phyloP scores from a whole-genome alignment of 140 eudicot species.

The Ambrosia hybrid region DNA sequence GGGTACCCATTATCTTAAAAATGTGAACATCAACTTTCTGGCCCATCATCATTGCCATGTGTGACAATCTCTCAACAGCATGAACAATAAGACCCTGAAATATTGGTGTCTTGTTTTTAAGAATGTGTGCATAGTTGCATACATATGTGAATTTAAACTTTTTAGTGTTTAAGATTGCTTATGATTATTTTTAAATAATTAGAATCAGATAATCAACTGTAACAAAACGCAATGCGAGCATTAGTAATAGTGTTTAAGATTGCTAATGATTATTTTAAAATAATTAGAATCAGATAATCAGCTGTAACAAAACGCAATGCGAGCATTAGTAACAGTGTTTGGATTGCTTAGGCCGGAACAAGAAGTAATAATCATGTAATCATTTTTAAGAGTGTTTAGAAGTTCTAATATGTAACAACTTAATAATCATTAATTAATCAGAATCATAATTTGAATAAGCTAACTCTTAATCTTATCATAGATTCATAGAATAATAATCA shows the following conservation, averaged over 20 bases:
- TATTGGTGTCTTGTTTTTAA: constrained; percentile 9
- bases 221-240: background rate
- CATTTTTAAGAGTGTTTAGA: background rate
- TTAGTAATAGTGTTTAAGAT: background rate
- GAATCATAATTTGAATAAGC: background rate
- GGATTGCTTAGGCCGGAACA: background rate
- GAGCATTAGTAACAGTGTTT: background rate
- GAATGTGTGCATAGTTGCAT: constrained; percentile 3
- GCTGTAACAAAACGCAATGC: background rate
- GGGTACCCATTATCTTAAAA: constrained; percentile 66
- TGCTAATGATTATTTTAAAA: background rate
- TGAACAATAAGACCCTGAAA: constrained; percentile 23
- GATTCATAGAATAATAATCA: background rate
- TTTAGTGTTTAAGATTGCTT: background rate
- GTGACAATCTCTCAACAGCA: constrained; percentile 28
- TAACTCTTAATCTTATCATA: constrained; percentile 1
- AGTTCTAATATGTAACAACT: background rate
- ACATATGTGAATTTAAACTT: constrained; percentile 12
- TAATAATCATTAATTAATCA: background rate
- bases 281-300: background rate
- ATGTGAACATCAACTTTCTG: constrained; percentile 50
- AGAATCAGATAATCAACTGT: background rate
- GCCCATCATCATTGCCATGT: constrained; percentile 60
- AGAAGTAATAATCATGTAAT: background rate
- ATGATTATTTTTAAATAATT: background rate